Conservation (phyloP, 2,329 filamentous ascomycete species). For the Dactylonectria estremocensis region DNA sequence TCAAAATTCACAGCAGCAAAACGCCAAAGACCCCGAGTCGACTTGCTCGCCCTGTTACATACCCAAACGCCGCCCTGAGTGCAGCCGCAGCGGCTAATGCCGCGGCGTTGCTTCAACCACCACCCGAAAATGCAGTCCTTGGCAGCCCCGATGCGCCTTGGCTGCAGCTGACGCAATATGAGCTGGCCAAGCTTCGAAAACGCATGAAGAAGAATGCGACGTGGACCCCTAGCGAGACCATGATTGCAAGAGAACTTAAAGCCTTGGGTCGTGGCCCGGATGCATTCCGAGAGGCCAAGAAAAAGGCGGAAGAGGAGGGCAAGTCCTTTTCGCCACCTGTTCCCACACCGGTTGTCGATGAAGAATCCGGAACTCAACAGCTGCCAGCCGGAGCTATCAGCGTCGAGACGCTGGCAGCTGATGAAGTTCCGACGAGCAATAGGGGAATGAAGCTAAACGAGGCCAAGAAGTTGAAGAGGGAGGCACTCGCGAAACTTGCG, state of each 20-base stretch:
- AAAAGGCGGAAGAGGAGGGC: constrained; percentile 76
- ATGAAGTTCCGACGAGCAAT: constrained; percentile 77
- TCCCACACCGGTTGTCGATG: constrained; percentile 58
- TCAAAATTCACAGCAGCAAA: constrained; percentile 64
- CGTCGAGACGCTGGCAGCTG: constrained; percentile 68
- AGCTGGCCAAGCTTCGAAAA: constrained; percentile 80
- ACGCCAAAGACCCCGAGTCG: constrained; percentile 63
- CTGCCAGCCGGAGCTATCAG: constrained; percentile 74
- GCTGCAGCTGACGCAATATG: constrained; percentile 76
- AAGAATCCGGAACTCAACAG: constrained; percentile 66
- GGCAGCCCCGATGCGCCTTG: constrained; percentile 75
- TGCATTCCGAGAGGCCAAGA: constrained; percentile 73
- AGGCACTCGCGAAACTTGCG: constrained; percentile 73
- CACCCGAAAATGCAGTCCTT: constrained; percentile 71
- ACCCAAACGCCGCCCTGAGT: constrained; percentile 53
- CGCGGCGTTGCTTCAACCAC: constrained; percentile 66
- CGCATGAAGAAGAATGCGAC: constrained; percentile 94
- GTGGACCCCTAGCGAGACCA: constrained; percentile 88
- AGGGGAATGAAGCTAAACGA: constrained; percentile 85
- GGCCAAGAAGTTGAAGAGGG: constrained; percentile 81
- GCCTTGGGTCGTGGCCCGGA: constrained; percentile 77
- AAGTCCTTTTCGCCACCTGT: constrained; percentile 68
- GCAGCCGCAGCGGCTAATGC: constrained; percentile 60
- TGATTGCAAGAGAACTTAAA: constrained; percentile 86
- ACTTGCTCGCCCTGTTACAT: constrained; percentile 52